A percentile compares a stretch with the other conserved stretches of the same genome.
Conservation (phyloP, 2,329 filamentous ascomycete genomes). For the Phialophora macrospora region DNA sequence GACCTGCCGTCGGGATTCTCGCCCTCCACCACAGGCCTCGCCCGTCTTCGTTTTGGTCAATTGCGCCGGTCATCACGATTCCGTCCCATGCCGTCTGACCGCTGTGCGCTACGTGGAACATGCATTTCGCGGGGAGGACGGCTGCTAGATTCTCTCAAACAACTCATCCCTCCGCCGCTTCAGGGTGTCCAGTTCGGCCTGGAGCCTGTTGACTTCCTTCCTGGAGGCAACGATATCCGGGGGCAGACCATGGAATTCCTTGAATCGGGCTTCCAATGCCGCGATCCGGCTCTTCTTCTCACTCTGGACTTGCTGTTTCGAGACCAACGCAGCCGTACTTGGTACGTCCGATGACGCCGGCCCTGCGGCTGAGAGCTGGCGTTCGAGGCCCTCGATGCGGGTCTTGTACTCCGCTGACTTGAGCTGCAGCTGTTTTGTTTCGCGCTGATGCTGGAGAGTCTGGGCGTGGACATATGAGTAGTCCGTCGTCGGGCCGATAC, state of each 20-base stretch:
- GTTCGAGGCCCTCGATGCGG: conserved; percentile 53
- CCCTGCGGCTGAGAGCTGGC: conserved; percentile 32
- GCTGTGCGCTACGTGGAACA: not conserved
- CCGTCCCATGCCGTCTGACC: no score
- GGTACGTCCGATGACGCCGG: not conserved
- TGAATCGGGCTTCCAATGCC: conserved; percentile 65
- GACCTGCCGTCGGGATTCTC: no score
- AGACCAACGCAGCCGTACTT: conserved; percentile 10
- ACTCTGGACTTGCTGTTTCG: conserved; percentile 12
- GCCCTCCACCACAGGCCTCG: no score
- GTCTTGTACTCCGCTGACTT: conserved; percentile 71
- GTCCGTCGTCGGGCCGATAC: conserved; percentile 51
- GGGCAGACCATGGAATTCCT: conserved; percentile 72
- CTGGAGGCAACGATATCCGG: conserved; percentile 71
- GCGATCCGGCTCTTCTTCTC: conserved; percentile 60
- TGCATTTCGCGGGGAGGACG: not conserved
- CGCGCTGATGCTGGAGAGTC: conserved; percentile 75
- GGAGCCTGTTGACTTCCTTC: conserved; percentile 69
- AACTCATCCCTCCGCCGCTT: conserved; percentile 70
- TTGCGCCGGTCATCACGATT: no score
- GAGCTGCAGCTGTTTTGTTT: conserved; percentile 67
- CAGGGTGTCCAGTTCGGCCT: conserved; percentile 66
- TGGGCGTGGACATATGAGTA: conserved; percentile 59
- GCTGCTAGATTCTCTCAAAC: conserved; percentile 64
- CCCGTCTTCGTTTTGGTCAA: no score